Evolutionary conservation across 169 alveolate species (phyloP), one percentile per base, ranked within the genome.

Genomic region (Theileria sp.): DNA sequence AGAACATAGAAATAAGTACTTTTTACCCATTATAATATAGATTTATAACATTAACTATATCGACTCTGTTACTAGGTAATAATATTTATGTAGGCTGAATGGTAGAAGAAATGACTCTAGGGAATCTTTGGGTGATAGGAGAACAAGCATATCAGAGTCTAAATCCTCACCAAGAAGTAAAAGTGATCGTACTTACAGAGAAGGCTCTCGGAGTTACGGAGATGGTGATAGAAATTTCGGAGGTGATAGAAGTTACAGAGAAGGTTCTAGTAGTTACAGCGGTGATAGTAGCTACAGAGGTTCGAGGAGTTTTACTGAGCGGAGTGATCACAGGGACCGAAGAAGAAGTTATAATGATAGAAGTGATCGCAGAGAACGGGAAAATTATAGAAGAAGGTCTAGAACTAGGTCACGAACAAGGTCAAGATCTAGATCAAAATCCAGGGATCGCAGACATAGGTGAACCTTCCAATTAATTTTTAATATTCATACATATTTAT

Each of bases 1-100:
- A 12, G 87, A 85, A 19, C 67, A 72, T 44, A 79, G 67, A 30
- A 74, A 66, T 17, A 60, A 58, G 72, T 49, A 80, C 81, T 49
- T 51, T 25, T 25, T 58, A 58, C 13, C 28, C 32, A 58, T 19
- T 58, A 7, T 13, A 6, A 9, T 15, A 7, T 1, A 19, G 21
- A 19, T 8, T 19, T 58, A 2, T 32, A 1, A n/a, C 5, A 32
- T 5, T 32, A 32, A 32, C 36, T 32, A 1, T 32, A 32, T 5
- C 36, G 8, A 32, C 5, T 3, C 36, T 5, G 5, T 32, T 32
- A 32, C 36, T 32, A 32, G 5, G 8, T 32, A 32, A 32, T 32
- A 32, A 32, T 32, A 32, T 32, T 32, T 32, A 1, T 13, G 7
- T 19, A 69, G 61, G 30, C 3, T 21, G 54, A 64, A 21, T 30